phyloP scores from a whole-genome alignment of 2,329 filamentous ascomycete genomes.

The Raffaelea arxii region DNA sequence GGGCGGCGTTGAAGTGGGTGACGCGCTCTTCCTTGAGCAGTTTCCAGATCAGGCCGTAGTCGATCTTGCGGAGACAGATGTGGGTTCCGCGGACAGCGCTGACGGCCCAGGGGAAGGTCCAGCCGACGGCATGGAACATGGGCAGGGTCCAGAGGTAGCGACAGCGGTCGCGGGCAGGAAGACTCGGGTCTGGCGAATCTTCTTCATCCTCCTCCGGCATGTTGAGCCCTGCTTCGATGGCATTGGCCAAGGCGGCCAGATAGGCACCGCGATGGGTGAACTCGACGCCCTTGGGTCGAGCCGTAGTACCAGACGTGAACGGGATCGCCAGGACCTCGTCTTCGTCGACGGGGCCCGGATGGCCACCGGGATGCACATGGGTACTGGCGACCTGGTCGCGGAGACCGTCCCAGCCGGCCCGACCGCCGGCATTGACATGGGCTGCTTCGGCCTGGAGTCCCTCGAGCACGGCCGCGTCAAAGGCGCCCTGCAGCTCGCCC shows the following conservation, averaged over 20 bases:
- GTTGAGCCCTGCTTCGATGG: constrained; percentile 83
- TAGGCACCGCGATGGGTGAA: constrained; percentile 86
- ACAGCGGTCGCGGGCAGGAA: constrained; percentile 40
- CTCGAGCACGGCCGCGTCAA: constrained; percentile 74
- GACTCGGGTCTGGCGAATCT: no score
- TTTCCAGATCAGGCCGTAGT: constrained; percentile 88
- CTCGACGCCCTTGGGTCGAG: constrained; percentile 83
- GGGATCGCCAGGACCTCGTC: constrained; percentile 77
- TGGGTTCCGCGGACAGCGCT: constrained; percentile 85
- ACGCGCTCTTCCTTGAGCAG: constrained; percentile 77
- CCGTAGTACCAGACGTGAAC: constrained; percentile 91
- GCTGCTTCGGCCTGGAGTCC: constrained; percentile 62
- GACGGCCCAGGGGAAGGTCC: constrained; percentile 90
- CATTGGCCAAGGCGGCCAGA: constrained; percentile 72
- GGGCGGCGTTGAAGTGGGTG: constrained; percentile 92
- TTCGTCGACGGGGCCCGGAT: constrained; percentile 49
- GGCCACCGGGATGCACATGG: background rate
- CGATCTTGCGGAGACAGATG: constrained; percentile 88
- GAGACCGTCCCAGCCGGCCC: constrained; percentile 72
- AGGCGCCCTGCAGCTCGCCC: constrained; percentile 66
- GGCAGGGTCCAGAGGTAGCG: constrained; percentile 88
- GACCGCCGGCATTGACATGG: constrained; percentile 17
- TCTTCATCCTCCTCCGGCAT: background rate
- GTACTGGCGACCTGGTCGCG: constrained; percentile 40
- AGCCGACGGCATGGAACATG: constrained; percentile 69